phyloP scores from a whole-genome alignment of 805 yeast species.

The Candida ulmi region DNA sequence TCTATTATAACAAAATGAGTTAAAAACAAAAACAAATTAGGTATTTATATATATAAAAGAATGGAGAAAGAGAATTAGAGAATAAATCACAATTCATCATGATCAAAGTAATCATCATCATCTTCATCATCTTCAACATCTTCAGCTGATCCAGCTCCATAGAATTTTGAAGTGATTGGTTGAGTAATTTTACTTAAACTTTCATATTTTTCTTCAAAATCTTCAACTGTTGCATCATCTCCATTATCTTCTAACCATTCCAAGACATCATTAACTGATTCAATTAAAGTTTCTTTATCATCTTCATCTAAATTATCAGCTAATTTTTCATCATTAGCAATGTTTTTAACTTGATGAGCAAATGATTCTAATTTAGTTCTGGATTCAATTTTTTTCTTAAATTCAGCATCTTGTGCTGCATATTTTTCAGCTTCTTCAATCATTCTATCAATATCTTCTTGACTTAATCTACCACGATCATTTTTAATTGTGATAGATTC shows the following conservation, averaged over 20 bases:
- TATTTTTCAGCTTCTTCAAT: conserved; percentile 95
- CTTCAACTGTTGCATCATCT: conserved; percentile 87
- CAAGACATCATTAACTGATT: conserved; percentile 80
- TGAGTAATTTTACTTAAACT: conserved; percentile 74
- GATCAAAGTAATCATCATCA: conserved; percentile 55
- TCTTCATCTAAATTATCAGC: conserved; percentile 82
- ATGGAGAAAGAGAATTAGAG: too few species aligned
- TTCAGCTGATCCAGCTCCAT: conserved; percentile 49
- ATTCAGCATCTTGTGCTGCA: conserved; percentile 84
- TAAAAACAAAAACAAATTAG: too few species aligned
- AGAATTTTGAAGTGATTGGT: conserved; percentile 89
- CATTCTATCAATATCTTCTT: conserved; percentile 96
- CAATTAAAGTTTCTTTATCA: conserved; percentile 83
- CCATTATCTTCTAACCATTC: conserved; percentile 86
- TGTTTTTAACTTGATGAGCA: conserved; percentile 76
- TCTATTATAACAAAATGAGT: neutral
- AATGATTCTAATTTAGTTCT: conserved; percentile 86
- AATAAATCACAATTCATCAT: conserved; percentile 55
- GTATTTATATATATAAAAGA: too few species aligned
- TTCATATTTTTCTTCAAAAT: conserved; percentile 87
- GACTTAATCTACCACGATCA: conserved; percentile 89
- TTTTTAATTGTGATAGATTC: conserved; percentile 89
- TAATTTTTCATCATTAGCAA: conserved; percentile 48
- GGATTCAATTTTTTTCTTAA: conserved; percentile 81
- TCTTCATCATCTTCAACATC: conserved; percentile 47